phyloP scores from a whole-genome alignment of 805 yeast species.

The Kuraishia molischiana region DNA sequence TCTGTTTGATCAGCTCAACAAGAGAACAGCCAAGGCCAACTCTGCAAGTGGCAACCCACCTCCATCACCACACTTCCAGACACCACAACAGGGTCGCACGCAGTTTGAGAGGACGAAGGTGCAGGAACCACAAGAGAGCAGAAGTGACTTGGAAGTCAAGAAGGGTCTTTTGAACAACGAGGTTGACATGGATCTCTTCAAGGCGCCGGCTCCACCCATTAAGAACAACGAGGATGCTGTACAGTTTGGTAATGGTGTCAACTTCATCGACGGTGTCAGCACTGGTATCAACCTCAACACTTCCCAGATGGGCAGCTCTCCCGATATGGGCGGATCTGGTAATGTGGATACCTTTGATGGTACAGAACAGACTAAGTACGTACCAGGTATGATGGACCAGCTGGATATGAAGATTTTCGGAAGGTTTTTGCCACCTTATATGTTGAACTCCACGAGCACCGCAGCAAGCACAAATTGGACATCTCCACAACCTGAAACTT shows the following conservation, averaged over 20 bases:
- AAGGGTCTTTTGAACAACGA: slow-evolving; percentile 1
- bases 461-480: neutral
- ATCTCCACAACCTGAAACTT: neutral
- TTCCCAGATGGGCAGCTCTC: neutral
- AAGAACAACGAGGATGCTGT: slow-evolving; percentile 10
- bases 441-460: slow-evolving; percentile 31
- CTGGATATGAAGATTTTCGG: slow-evolving; percentile 83
- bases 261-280: slow-evolving; percentile 22
- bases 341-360: neutral
- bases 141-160: neutral
- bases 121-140: slow-evolving; percentile 4
- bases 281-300: slow-evolving; percentile 20
- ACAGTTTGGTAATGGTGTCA: slow-evolving; percentile 19
- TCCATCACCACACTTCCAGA: slow-evolving; percentile 11
- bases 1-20: slow-evolving; percentile 70
- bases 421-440: slow-evolving; percentile 72
- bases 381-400: slow-evolving; percentile 80
- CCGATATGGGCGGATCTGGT: neutral
- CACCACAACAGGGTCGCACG: slow-evolving; percentile 17
- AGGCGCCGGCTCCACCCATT: slow-evolving; percentile 2
- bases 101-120: slow-evolving; percentile 12
- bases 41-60: slow-evolving; percentile 5
- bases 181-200: slow-evolving; percentile 6
- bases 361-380: slow-evolving; percentile 27
- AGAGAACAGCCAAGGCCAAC: slow-evolving; percentile 47